These are phyloP conservation scores for Daldinia bambusicola DNA, from an alignment of 495 filamentous ascomycete genomes.

Conservation along the genomic window DNA sequence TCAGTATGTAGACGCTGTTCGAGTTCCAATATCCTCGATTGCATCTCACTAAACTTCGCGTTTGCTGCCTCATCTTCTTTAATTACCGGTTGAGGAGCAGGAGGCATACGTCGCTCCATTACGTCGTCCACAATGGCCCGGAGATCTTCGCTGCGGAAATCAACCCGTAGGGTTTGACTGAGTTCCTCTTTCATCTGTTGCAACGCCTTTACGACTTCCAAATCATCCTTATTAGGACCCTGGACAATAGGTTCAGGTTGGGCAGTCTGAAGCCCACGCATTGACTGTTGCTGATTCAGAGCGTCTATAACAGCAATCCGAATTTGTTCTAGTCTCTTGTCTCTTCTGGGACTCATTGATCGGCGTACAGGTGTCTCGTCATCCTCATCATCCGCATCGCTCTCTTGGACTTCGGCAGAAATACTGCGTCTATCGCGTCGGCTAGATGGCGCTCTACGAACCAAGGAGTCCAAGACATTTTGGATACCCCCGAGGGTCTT, in stretches of 20 bases:
- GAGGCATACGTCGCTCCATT: slow-evolving; percentile 60
- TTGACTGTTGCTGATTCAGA: slow-evolving; percentile 66
- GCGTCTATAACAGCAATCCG: slow-evolving; percentile 82
- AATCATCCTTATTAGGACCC: slow-evolving; percentile 38
- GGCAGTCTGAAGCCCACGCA: slow-evolving; percentile 39
- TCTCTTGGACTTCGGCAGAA: slow-evolving; percentile 74
- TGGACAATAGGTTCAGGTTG: slow-evolving; percentile 40
- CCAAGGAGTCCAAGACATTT: slow-evolving; percentile 64
- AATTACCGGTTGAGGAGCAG: slow-evolving; percentile 48
- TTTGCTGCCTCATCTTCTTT: slow-evolving; percentile 51
- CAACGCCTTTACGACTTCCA: slow-evolving; percentile 50
- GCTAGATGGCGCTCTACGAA: slow-evolving; percentile 56
- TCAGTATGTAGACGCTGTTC: slow-evolving; percentile 44
- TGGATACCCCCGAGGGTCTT: slow-evolving; percentile 79
- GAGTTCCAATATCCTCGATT: slow-evolving; percentile 53
- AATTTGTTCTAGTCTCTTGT: slow-evolving; percentile 85
- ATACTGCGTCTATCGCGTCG: slow-evolving; percentile 64
- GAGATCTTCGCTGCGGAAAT: slow-evolving; percentile 65
- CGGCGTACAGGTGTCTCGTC: slow-evolving; percentile 73
- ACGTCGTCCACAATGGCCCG: slow-evolving; percentile 68
- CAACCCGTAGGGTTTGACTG: slow-evolving; percentile 53
- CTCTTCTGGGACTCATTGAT: slow-evolving; percentile 72
- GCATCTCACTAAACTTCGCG: slow-evolving; percentile 52
- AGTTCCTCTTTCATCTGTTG: slow-evolving; percentile 63
- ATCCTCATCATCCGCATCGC: slow-evolving; percentile 96